phyloP scores from a whole-genome alignment of 805 yeast genomes.

The Ogataea sp. region DNA sequence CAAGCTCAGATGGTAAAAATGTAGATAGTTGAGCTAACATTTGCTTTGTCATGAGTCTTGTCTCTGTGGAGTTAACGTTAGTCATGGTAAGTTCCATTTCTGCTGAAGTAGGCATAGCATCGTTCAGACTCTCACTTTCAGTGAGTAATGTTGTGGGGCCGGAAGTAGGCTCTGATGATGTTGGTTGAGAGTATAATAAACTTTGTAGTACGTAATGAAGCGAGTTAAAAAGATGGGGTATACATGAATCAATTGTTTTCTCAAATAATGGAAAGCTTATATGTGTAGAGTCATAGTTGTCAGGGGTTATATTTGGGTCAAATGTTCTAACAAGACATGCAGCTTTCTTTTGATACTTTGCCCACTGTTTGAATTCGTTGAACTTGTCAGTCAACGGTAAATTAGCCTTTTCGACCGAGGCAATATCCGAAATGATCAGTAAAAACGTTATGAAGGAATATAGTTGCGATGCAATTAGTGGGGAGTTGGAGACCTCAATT shows the following conservation, averaged over 20 bases:
- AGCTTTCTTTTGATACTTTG: constrained; percentile 35
- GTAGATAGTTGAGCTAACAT: constrained; percentile 30
- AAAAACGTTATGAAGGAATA: constrained; percentile 39
- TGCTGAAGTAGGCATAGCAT: background rate
- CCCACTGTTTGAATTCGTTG: constrained; percentile 28
- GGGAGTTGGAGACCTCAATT: constrained; percentile 28
- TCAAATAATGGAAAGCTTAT: constrained; percentile 28
- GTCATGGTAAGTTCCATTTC: background rate
- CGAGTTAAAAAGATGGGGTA: constrained; percentile 38
- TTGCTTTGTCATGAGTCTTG: constrained; percentile 32
- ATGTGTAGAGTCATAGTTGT: constrained; percentile 9
- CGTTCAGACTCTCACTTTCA: background rate
- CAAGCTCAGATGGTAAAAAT: constrained; percentile 29
- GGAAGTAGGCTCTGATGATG: constrained; percentile 28
- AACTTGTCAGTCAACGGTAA: constrained; percentile 12
- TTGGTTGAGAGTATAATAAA: constrained; percentile 12
- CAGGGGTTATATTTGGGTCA: constrained; percentile 26
- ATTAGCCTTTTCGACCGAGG: constrained; percentile 9
- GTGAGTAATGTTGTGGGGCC: background rate
- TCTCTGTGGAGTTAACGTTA: constrained; percentile 6
- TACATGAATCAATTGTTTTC: constrained; percentile 12
- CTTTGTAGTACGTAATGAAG: background rate
- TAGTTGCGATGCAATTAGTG: constrained; percentile 33
- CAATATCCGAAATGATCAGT: constrained; percentile 33
- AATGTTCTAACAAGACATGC: constrained; percentile 41